Percentiles rank a stretch among this genome's conserved stretches.
Evolutionary conservation across 1,284 basidiomycete genomes (phyloP).

Genomic region (Naganishia sp.): DNA sequence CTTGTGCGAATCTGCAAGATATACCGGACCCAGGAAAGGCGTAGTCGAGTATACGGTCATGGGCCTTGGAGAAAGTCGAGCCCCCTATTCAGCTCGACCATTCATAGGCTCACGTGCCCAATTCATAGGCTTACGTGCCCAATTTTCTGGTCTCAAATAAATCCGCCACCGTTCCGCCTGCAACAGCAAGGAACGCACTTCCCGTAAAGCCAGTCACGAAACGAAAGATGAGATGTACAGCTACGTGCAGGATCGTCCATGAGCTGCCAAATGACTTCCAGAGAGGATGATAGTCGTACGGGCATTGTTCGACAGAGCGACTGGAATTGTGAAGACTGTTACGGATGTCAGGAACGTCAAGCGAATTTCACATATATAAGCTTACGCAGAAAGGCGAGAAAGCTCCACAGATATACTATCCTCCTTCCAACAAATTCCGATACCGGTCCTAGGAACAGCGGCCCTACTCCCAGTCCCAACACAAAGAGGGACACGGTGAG

Average conservation of each 20-base stretch:
- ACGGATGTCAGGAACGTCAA: background rate
- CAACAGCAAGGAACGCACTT: conserved; percentile 73
- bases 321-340: conserved; percentile 60
- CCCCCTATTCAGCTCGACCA: too few relatives aligned
- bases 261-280: background rate
- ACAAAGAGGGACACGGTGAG: conserved; percentile 70
- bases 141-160: conserved; percentile 66
- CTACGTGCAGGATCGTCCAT: conserved; percentile 36
- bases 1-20: background rate
- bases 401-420: background rate
- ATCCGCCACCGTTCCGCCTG: conserved; percentile 76
- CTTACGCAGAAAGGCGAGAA: background rate
- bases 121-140: conserved; percentile 59
- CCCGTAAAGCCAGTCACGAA: conserved; percentile 68
- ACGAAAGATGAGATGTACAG: conserved; percentile 66
- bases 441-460: conserved; percentile 62
- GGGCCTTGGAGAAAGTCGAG: conserved; percentile 34
- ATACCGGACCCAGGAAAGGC: conserved; percentile 39
- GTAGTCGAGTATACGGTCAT: conserved; percentile 53
- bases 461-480: conserved; percentile 59
- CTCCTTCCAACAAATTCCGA: conserved; percentile 61
- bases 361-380: background rate
- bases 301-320: conserved; percentile 66
- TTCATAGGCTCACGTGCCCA: too few relatives aligned
- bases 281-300: conserved; percentile 47